Evolutionary conservation across 75 land plant genomes (phyloP).

Genomic region (Pinus taeda): DNA sequence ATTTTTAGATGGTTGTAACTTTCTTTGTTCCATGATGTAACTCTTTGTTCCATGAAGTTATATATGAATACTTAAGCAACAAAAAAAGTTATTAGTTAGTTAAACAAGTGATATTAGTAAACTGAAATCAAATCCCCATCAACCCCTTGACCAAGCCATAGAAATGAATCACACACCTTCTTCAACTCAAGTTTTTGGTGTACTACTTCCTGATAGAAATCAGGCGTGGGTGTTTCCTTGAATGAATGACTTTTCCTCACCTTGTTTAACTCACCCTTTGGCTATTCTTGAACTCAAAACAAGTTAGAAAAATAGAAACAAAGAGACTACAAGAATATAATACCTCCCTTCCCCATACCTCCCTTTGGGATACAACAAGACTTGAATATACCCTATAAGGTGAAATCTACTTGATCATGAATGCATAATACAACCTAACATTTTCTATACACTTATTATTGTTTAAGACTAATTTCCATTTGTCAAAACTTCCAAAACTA

Average conservation of each 20-base stretch:
- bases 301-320: background rate
- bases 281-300: slow-evolving; percentile 12
- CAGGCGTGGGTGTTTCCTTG: slow-evolving; percentile 36
- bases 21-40: no score
- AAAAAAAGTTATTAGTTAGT: background rate
- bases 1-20: background rate
- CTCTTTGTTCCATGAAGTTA: no score
- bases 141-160: background rate
- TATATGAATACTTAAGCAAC: background rate
- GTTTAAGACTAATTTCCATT: background rate
- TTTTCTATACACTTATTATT: no score
- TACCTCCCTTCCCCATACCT: background rate
- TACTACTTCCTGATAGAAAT: slow-evolving; percentile 27
- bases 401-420: background rate
- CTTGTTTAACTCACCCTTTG: slow-evolving; percentile 19
- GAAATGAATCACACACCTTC: slow-evolving; percentile 14
- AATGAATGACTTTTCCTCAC: slow-evolving; percentile 31
- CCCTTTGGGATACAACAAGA: background rate
- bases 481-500: background rate
- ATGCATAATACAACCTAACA: background rate
- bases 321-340: no score
- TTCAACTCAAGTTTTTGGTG: slow-evolving; percentile 28
- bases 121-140: background rate
- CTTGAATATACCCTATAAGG: background rate
- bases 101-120: background rate